Conservation (phyloP, 306 rosid genomes). For the Geum urbanum region DNA sequence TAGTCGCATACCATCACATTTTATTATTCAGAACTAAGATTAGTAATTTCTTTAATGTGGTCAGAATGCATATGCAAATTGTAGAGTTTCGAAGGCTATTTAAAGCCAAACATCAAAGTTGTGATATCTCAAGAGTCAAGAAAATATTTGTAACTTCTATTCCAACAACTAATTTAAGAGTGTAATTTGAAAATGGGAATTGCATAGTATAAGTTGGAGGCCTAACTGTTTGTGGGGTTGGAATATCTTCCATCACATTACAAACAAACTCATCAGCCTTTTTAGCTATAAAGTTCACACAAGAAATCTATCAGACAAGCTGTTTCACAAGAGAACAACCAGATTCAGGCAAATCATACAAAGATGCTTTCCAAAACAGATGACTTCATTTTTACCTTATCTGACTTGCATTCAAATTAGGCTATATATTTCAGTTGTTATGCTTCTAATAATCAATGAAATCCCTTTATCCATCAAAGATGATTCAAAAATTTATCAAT, state of each 20-base stretch:
- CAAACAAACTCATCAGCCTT: neutral
- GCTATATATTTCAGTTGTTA: neutral
- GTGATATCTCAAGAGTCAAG: neutral
- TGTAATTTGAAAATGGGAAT: conserved; percentile 6
- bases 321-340: neutral
- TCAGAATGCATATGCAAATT: neutral
- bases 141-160: neutral
- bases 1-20: neutral
- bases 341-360: neutral
- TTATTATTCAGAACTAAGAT: neutral
- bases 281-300: neutral
- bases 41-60: neutral
- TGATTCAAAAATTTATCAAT: too few species aligned
- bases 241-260: neutral
- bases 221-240: neutral
- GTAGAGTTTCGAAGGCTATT: neutral
- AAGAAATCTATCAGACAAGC: neutral
- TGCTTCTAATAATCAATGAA: too few species aligned
- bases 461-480: too few species aligned
- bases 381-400: neutral
- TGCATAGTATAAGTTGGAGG: neutral
- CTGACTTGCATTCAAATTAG: neutral
- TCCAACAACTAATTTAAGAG: neutral
- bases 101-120: neutral
- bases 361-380: neutral